Percentiles rank a stretch among this genome's conserved stretches.
Evolutionary conservation across 1,284 basidiomycete species (phyloP).

Genomic region (Boletus hoseneyae): DNA sequence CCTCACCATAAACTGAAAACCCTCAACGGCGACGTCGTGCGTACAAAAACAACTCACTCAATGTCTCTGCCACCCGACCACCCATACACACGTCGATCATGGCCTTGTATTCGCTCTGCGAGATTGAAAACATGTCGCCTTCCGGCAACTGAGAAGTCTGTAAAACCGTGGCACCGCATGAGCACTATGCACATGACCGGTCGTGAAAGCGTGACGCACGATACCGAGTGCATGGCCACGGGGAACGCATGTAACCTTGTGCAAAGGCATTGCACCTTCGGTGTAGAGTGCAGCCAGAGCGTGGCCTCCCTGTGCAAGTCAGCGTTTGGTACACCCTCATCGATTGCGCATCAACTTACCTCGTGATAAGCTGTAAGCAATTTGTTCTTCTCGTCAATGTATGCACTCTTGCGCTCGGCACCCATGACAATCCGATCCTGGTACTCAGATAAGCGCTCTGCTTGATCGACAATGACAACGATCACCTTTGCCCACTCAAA

Average conservation of each 20-base stretch:
- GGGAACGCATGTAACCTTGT: conserved; percentile 95
- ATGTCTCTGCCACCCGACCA: conserved; percentile 89
- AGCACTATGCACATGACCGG: conserved; percentile 4
- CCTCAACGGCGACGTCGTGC: neutral
- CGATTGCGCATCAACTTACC: conserved; percentile 36
- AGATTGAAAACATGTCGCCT: conserved; percentile 73
- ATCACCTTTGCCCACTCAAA: conserved; percentile 93
- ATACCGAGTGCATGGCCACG: conserved; percentile 90
- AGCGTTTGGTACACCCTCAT: neutral
- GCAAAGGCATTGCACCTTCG: conserved; percentile 88
- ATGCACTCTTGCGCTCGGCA: conserved; percentile 85
- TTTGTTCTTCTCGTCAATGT: conserved; percentile 82
- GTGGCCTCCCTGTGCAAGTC: conserved; percentile 71
- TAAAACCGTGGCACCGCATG: conserved; percentile 9
- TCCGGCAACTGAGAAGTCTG: conserved; percentile 87
- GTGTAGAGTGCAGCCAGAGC: conserved; percentile 90
- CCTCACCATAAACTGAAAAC: conserved; percentile 74
- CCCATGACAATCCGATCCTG: conserved; percentile 94
- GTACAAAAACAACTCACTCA: conserved; percentile 49
- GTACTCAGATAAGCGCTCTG: conserved; percentile 7
- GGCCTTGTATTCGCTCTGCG: conserved; percentile 70
- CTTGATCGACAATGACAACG: conserved; percentile 6
- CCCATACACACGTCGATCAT: conserved; percentile 89
- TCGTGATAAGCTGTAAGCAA: conserved; percentile 93
- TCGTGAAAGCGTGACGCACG: conserved; percentile 44